Evolutionary conservation across 495 filamentous ascomycete genomes (phyloP).

Genomic region (Neurospora cerealis): DNA sequence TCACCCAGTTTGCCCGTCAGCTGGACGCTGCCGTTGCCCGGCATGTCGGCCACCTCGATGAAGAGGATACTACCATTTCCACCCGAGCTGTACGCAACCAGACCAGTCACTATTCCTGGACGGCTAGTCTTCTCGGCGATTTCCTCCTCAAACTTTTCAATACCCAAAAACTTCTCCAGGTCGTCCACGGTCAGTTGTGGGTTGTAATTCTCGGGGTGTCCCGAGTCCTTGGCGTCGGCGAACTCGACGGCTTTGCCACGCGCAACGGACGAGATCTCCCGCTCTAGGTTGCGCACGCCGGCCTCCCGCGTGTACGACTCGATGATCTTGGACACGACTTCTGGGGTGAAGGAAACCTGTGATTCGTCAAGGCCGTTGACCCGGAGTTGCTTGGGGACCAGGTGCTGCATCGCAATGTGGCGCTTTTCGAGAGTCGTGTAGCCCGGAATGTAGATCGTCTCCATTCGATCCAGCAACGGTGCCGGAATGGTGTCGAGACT

Average conservation of each 20-base stretch:
- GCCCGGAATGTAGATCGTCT: conserved; percentile 81
- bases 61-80: conserved; percentile 95
- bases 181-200: conserved; percentile 65
- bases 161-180: conserved; percentile 82
- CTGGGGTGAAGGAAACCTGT: conserved; percentile 65
- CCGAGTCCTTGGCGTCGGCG: conserved; percentile 77
- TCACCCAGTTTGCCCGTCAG: conserved; percentile 98
- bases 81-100: conserved; percentile 91
- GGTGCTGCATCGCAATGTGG: conserved; percentile 85
- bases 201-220: conserved; percentile 59
- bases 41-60: conserved; percentile 97
- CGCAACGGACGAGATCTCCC: conserved; percentile 89
- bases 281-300: conserved; percentile 93
- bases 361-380: conserved; percentile 63
- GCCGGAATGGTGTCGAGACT: conserved; percentile 90
- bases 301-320: conserved; percentile 94
- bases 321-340: conserved; percentile 88
- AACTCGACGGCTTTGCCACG: conserved; percentile 92
- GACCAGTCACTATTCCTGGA: conserved; percentile 90
- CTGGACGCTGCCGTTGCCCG: conserved; percentile 82
- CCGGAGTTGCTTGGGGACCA: conserved; percentile 87
- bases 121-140: conserved; percentile 80
- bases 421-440: conserved; percentile 98
- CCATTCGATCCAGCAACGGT: conserved; percentile 94
- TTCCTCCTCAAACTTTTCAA: conserved; percentile 91